Conservation (phyloP, 1,284 basidiomycete genomes). For the Ustilago vetiveriae region DNA sequence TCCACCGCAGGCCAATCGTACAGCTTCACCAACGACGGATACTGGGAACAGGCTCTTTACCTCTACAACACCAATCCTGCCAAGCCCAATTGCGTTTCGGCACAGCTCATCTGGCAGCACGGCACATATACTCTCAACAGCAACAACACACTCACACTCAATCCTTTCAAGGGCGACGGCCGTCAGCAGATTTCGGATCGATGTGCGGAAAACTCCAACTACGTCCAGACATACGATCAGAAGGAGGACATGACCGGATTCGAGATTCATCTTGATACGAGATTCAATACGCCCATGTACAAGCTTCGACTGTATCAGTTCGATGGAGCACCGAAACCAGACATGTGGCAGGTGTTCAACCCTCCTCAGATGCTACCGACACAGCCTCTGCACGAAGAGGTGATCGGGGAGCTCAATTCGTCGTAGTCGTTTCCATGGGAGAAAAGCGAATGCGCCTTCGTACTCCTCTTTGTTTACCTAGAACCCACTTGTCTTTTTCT, state of each 20-base stretch:
- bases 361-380: conserved; percentile 64
- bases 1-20: conserved; percentile 57
- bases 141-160: conserved; percentile 52
- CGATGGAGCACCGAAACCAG: conserved; percentile 50
- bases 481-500: too few relatives aligned
- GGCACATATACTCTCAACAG: conserved; percentile 57
- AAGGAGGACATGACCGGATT: conserved; percentile 51
- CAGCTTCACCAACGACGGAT: conserved; percentile 63
- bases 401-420: conserved; percentile 40
- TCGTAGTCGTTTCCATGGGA: conserved; percentile 1
- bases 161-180: conserved; percentile 55
- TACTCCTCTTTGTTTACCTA: conserved; percentile 1
- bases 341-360: conserved; percentile 51
- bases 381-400: conserved; percentile 47
- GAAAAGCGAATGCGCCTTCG: too few relatives aligned
- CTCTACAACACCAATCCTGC: conserved; percentile 55
- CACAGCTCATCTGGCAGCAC: conserved; percentile 65
- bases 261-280: conserved; percentile 36
- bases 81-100: conserved; percentile 62
- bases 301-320: conserved; percentile 47
- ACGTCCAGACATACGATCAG: conserved; percentile 52
- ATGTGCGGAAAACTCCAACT: conserved; percentile 42
- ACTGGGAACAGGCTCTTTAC: conserved; percentile 60
- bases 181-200: conserved; percentile 42
- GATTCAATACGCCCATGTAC: conserved; percentile 35